Evolutionary conservation across 805 yeast genomes (phyloP).

Genomic region (Nakazawaea ambrosiae): DNA sequence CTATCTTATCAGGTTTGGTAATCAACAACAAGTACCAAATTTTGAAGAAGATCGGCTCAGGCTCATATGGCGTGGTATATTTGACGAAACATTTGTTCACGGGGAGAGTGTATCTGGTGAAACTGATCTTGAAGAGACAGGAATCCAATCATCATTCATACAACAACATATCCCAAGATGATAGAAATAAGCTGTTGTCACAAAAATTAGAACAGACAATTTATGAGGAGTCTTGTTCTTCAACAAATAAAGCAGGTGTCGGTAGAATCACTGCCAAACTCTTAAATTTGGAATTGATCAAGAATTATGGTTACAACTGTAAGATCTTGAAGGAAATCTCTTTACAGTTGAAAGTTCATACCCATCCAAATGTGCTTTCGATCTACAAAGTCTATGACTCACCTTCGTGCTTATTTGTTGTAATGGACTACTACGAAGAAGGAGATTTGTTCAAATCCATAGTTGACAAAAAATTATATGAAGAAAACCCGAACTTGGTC

Average conservation of each 20-base stretch:
- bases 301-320: conserved; percentile 25
- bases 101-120: conserved; percentile 56
- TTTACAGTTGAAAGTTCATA: conserved; percentile 66
- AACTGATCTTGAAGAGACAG: conserved; percentile 51
- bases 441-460: conserved; percentile 87
- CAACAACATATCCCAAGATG: conserved; percentile 8
- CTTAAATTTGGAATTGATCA: conserved; percentile 29
- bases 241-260: background rate
- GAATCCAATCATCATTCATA: conserved; percentile 19
- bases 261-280: conserved; percentile 22
- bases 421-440: conserved; percentile 81
- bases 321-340: conserved; percentile 58
- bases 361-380: conserved; percentile 71
- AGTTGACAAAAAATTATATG: conserved; percentile 64
- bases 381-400: conserved; percentile 68
- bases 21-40: conserved; percentile 32
- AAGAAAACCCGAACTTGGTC: conserved; percentile 40
- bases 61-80: conserved; percentile 81
- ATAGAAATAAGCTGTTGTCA: conserved; percentile 22
- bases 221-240: conserved; percentile 9
- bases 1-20: conserved; percentile 17
- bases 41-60: conserved; percentile 62
- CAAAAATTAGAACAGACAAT: conserved; percentile 22
- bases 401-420: conserved; percentile 52
- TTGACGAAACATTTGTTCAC: conserved; percentile 51